Evolutionary conservation across 192 early-diverging fungal species (phyloP).

Genomic region (Coemansia sp.): DNA sequence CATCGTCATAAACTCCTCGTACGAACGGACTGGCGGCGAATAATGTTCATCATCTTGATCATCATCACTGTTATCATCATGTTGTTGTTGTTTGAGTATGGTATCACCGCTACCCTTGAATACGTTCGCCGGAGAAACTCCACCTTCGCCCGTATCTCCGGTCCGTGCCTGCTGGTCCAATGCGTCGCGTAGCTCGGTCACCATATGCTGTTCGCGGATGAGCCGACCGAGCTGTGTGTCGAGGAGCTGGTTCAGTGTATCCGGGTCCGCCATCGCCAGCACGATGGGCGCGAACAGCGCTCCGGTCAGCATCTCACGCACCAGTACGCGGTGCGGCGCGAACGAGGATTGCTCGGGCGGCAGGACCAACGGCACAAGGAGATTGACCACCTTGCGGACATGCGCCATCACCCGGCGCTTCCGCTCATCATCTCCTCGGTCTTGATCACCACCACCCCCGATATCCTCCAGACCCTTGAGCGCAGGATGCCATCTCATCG

Average conservation of each 20-base stretch:
- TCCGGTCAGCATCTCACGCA: conserved; percentile 74
- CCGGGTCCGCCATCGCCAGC: conserved; percentile 72
- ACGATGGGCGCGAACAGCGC: conserved; percentile 69
- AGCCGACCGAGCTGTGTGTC: conserved; percentile 55
- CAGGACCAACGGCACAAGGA: conserved; percentile 64
- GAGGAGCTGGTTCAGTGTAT: conserved; percentile 85
- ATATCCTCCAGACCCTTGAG: not conserved
- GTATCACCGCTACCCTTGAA: too few species aligned
- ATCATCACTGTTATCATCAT: too few species aligned
- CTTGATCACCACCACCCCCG: not conserved
- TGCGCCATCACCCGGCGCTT: conserved; percentile 55
- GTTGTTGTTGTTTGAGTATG: too few species aligned
- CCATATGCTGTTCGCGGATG: conserved; percentile 64
- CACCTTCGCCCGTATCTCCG: too few species aligned
- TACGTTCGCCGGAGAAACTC: too few species aligned
- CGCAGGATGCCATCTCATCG: conserved; percentile 17
- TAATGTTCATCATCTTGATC: not conserved
- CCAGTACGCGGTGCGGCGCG: conserved; percentile 57
- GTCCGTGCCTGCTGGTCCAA: conserved; percentile 59
- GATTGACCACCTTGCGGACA: conserved; percentile 61
- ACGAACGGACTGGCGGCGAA: too few species aligned
- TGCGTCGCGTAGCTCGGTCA: conserved; percentile 65
- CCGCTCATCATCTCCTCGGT: not conserved
- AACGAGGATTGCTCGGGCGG: conserved; percentile 59
- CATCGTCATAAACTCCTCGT: too few species aligned